Evolutionary conservation across 306 rosid species (phyloP).

Genomic region (Cercis canadensis): DNA sequence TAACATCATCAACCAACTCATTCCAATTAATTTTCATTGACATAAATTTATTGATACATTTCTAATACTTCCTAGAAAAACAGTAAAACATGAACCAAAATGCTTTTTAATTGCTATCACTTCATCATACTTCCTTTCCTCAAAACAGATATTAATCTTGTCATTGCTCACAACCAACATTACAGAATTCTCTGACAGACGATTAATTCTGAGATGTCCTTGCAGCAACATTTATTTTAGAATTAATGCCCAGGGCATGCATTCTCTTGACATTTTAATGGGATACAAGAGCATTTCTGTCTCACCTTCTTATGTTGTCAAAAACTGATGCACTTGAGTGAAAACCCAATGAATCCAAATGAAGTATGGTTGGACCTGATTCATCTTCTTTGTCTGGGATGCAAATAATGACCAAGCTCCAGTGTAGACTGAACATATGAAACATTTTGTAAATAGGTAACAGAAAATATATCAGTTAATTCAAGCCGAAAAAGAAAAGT

Average conservation of each 20-base stretch:
- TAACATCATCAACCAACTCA: no score
- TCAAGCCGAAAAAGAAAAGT: conserved; percentile 30
- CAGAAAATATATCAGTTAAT: conserved; percentile 28
- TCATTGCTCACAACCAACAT: no score
- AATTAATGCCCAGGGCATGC: conserved; percentile 9
- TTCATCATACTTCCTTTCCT: no score
- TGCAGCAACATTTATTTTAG: background rate
- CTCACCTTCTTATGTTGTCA: conserved; percentile 78
- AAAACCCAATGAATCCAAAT: conserved; percentile 89
- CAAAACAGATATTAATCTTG: no score
- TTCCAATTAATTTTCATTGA: no score
- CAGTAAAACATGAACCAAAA: no score
- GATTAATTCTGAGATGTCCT: no score
- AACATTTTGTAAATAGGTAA: conserved; percentile 11
- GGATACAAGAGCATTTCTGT: conserved; percentile 16
- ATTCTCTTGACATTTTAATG: conserved; percentile 5
- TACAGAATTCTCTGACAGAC: no score
- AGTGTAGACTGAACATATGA: conserved; percentile 64
- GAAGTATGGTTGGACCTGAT: conserved; percentile 88
- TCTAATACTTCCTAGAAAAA: no score
- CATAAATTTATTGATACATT: no score
- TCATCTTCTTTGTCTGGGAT: conserved; percentile 83
- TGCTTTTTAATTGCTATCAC: no score
- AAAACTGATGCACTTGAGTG: conserved; percentile 82
- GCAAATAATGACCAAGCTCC: conserved; percentile 97